phyloP scores from a whole-genome alignment of 768 basidiomycete species.

The Russula griseocarnosa region DNA sequence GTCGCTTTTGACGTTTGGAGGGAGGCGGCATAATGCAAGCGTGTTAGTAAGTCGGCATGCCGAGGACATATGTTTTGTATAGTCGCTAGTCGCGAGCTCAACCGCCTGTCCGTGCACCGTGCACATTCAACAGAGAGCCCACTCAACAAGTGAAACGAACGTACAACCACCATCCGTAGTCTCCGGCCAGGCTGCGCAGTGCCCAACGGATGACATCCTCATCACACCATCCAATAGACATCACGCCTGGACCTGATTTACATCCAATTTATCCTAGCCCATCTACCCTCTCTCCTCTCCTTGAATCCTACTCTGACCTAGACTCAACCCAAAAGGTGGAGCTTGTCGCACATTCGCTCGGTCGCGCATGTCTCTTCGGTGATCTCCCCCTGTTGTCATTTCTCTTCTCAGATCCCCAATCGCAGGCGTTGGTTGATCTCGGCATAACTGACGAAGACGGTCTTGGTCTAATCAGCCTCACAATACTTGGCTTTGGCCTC shows the following conservation, averaged over 20 bases:
- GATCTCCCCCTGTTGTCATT: constrained; percentile 69
- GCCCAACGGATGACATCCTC: constrained; percentile 34
- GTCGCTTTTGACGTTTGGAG: constrained; percentile 51
- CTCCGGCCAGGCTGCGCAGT: not conserved
- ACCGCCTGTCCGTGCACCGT: constrained; percentile 7
- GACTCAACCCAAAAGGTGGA: constrained; percentile 60
- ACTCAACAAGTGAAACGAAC: not conserved
- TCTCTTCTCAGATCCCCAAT: constrained; percentile 63
- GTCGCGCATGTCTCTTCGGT: constrained; percentile 73
- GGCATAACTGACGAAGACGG: constrained; percentile 79
- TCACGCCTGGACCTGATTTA: constrained; percentile 74
- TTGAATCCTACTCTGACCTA: constrained; percentile 66
- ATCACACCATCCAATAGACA: constrained; percentile 43
- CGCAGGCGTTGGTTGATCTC: constrained; percentile 65
- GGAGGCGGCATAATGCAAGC: constrained; percentile 47
- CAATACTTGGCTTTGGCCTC: constrained; percentile 78
- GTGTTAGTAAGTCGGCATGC: constrained; percentile 18
- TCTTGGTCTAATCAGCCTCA: constrained; percentile 68
- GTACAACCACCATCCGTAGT: constrained; percentile 4
- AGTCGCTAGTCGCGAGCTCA: constrained; percentile 22
- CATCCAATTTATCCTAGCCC: constrained; percentile 74
- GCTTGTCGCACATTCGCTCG: constrained; percentile 69
- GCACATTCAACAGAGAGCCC: not conserved
- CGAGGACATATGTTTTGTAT: constrained; percentile 1
- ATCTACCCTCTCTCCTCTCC: constrained; percentile 54